Evolutionary conservation across 2,329 filamentous ascomycete species (phyloP).

Genomic region (Huntiella omanensis): DNA sequence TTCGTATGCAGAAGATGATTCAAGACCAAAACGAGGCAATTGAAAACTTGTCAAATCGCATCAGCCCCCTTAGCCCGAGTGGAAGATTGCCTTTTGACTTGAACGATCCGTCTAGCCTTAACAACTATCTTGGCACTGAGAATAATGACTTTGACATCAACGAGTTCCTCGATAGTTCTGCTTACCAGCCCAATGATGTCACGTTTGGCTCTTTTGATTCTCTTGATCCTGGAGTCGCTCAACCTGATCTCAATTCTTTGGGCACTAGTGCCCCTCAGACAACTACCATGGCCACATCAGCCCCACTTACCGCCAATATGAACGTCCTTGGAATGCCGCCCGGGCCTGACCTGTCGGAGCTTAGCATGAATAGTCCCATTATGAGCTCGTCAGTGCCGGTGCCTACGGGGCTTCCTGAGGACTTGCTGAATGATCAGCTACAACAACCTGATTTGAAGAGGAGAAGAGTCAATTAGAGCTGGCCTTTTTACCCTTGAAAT

Average conservation of each 20-base stretch:
- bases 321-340: slow-evolving; percentile 3
- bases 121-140: slow-evolving; percentile 18
- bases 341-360: slow-evolving; percentile 8
- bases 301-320: neutral
- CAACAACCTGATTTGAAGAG: slow-evolving; percentile 8
- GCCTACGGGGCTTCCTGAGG: slow-evolving; percentile 3
- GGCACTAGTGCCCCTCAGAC: neutral
- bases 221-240: neutral
- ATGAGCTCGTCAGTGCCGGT: slow-evolving; percentile 1
- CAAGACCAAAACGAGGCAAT: slow-evolving; percentile 62
- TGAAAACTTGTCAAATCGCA: slow-evolving; percentile 50
- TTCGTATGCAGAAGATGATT: slow-evolving; percentile 60
- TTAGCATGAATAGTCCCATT: slow-evolving; percentile 9
- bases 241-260: neutral
- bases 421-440: slow-evolving; percentile 3
- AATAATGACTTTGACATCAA: slow-evolving; percentile 22
- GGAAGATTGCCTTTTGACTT: slow-evolving; percentile 55
- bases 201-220: slow-evolving; percentile 21
- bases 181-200: slow-evolving; percentile 22
- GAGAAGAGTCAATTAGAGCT: slow-evolving; percentile 6
- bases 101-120: slow-evolving; percentile 20
- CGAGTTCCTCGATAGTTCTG: slow-evolving; percentile 20
- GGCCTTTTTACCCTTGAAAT: neutral
- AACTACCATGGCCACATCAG: neutral
- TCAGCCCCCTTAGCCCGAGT: slow-evolving; percentile 64